phyloP scores from a whole-genome alignment of 306 rosid species.

The Mimosa bimucronata region DNA sequence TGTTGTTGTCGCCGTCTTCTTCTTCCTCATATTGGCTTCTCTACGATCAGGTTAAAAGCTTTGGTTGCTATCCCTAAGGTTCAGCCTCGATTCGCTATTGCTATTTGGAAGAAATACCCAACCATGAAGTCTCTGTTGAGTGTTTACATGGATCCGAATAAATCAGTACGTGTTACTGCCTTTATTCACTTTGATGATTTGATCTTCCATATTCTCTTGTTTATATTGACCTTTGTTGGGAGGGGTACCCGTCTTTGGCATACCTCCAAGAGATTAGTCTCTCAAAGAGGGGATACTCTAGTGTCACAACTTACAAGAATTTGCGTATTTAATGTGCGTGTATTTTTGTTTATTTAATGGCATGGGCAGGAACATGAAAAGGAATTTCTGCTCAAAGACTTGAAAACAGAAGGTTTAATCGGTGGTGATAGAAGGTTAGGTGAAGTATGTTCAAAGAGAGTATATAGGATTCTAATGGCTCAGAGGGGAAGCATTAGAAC shows the following conservation, averaged over 20 bases:
- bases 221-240: neutral
- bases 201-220: constrained; percentile 29
- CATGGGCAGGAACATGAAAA: constrained; percentile 88
- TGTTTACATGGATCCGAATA: constrained; percentile 77
- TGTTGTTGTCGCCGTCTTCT: too few relatives aligned
- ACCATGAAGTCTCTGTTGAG: constrained; percentile 85
- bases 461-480: constrained; percentile 83
- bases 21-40: constrained; percentile 40
- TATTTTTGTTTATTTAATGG: constrained; percentile 20
- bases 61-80: constrained; percentile 95
- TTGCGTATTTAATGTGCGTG: constrained; percentile 18
- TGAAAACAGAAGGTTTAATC: constrained; percentile 66
- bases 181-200: constrained; percentile 32
- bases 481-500: constrained; percentile 73
- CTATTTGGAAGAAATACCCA: constrained; percentile 90
- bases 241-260: too few relatives aligned
- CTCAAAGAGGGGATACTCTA: too few relatives aligned
- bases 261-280: too few relatives aligned
- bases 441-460: constrained; percentile 89
- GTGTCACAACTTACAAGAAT: constrained; percentile 6
- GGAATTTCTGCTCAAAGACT: constrained; percentile 83
- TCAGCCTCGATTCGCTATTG: constrained; percentile 89
- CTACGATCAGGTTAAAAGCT: constrained; percentile 76
- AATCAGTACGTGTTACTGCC: constrained; percentile 57
- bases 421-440: constrained; percentile 87